Evolutionary conservation across 176 grass and related monocot species (phyloP).

Genomic region (Rhynchospora breviuscula): DNA sequence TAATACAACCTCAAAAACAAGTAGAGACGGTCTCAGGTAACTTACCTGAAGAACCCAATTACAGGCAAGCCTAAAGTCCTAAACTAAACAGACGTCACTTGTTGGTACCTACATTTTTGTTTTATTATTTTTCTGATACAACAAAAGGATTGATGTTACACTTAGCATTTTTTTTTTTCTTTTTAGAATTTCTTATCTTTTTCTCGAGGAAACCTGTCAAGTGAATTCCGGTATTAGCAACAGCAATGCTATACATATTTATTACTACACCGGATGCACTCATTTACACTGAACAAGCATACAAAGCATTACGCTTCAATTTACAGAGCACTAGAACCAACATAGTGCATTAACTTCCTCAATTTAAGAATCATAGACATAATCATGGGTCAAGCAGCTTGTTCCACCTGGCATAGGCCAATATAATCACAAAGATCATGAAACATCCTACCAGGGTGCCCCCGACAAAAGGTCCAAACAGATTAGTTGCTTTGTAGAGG

Average conservation of each 20-base stretch:
- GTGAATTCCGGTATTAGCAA: background rate
- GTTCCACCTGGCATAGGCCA: conserved; percentile 75
- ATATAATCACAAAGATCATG: conserved; percentile 51
- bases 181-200: background rate
- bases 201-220: background rate
- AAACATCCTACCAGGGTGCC: conserved; percentile 57
- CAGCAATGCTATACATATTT: background rate
- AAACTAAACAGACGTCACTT: background rate
- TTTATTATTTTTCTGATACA: background rate
- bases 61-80: background rate
- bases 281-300: background rate
- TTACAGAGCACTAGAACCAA: background rate
- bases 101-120: background rate
- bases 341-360: background rate
- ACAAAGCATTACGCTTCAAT: background rate
- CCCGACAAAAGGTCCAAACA: conserved; percentile 69
- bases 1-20: background rate
- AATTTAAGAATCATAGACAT: background rate
- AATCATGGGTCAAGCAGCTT: conserved; percentile 78
- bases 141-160: background rate
- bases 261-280: background rate
- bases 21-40: background rate
- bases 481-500: conserved; percentile 21
- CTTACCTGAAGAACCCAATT: background rate
- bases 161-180: background rate